These are phyloP conservation scores for Primulina tabacum DNA, from an alignment of 257 asterid species.

Conservation along the genomic window DNA sequence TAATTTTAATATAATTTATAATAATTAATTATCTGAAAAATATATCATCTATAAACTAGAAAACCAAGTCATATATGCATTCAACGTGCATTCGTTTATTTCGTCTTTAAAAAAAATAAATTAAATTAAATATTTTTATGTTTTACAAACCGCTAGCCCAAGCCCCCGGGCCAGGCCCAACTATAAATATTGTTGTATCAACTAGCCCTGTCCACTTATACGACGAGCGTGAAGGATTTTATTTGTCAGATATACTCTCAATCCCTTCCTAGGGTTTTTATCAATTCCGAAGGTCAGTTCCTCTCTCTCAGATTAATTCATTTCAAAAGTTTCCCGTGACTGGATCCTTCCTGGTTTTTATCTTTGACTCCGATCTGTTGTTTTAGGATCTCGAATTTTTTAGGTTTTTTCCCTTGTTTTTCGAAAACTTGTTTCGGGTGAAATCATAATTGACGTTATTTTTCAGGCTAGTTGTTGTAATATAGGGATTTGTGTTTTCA, in stretches of 20 bases:
- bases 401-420: neutral
- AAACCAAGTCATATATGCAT: too few species aligned
- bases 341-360: neutral
- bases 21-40: too few species aligned
- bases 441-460: neutral
- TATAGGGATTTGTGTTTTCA: neutral
- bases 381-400: neutral
- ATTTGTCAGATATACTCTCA: neutral
- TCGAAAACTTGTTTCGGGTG: neutral
- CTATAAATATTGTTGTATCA: too few species aligned
- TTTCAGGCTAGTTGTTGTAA: neutral
- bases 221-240: neutral
- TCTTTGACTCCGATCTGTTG: conserved; percentile 21
- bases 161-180: too few species aligned
- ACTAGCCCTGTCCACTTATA: neutral
- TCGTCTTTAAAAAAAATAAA: too few species aligned
- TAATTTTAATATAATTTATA: too few species aligned
- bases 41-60: too few species aligned
- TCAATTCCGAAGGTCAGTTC: conserved; percentile 24
- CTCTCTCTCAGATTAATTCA: neutral
- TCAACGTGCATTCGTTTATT: too few species aligned
- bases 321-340: neutral
- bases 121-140: too few species aligned
- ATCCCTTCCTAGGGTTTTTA: conserved; percentile 30
- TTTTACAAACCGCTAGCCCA: too few species aligned